phyloP scores from a whole-genome alignment of 2,329 filamentous ascomycete species.

The Colletotrichum cuscutae region DNA sequence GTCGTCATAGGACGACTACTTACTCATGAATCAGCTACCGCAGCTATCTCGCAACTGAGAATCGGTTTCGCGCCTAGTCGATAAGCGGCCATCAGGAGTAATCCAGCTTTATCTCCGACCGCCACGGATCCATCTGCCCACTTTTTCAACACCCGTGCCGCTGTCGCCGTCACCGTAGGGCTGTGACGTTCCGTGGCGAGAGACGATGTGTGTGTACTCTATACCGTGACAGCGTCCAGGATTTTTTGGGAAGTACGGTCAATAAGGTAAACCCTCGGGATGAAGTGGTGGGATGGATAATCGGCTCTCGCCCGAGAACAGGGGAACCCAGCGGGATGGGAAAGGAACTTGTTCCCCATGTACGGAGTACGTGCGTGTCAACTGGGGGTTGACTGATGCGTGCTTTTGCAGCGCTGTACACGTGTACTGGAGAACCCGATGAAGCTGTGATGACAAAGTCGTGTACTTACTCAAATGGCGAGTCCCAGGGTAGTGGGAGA shows the following conservation, averaged over 20 bases:
- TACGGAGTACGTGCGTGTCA: no score
- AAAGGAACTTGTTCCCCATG: no score
- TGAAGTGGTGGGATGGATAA: neutral
- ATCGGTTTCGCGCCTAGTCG: neutral
- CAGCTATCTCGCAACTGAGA: neutral
- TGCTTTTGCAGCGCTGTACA: neutral
- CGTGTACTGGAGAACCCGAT: neutral
- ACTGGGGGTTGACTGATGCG: no score
- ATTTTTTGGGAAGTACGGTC: neutral
- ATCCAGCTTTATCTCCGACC: neutral
- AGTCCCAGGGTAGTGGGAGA: neutral
- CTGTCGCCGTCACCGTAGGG: conserved; percentile 5
- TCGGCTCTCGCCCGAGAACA: neutral
- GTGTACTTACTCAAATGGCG: neutral
- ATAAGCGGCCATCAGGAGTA: neutral
- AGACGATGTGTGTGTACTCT: neutral
- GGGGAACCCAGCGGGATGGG: no score
- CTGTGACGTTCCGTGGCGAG: neutral
- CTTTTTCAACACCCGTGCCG: neutral
- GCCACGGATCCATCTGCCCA: neutral
- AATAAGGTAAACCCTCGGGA: neutral
- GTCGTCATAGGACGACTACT: conserved; percentile 1
- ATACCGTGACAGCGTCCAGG: neutral
- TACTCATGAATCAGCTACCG: neutral
- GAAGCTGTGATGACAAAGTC: no score